Base-by-base conservation (phyloP, 257 asterid genomes). In the Prunella vulgaris region DNA sequence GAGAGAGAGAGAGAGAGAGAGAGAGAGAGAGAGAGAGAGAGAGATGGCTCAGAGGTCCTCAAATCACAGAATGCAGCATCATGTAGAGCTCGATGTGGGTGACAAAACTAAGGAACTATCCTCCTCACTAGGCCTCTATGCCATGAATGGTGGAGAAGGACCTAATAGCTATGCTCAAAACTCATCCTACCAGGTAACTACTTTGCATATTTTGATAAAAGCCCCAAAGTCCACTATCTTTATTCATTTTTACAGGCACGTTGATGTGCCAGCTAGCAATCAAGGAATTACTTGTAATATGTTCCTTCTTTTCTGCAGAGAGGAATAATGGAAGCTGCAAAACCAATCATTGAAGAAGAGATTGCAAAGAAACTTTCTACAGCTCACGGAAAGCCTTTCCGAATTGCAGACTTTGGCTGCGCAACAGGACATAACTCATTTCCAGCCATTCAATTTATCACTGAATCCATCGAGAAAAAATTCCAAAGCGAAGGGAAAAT, bases 401-500 rank as follows among this genome's bases (percentile, higher is more conserved):
- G 73, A 1, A 76, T 82, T 44, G 92, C 84, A 22, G 89, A 84
- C 49, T 82, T 82, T 12, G 92, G 92, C 38, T 82, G 89, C 66
- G 84, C 86, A 12, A 77, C 80, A 3, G 94, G 90, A 6, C 76
- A 70, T 14, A 84, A 84, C 78, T 79, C 87, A 12, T 77, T 87
- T 30, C 80, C 80, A 6, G 82, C 83, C 5, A 71, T 79, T 73
- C 79, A 81, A 68, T 76, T 68, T 20, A 76, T 87, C 69, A 74
- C 65, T 2, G 53, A 76, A 72, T 77, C 87, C 30, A 53, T 80
- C 5, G 72, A 21, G 33, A 22, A 53, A 1, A 79, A 66, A 32
- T 28, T 61, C 28, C 83, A 37, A 59, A 22, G 44, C 7, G 35
- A 38, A 60, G 61, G 69, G 6, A 25, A 25, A 3, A 3, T 20